Evolutionary conservation across 352 stramenopile genomes (phyloP).

Genomic region (Globisporangium radiosum): DNA sequence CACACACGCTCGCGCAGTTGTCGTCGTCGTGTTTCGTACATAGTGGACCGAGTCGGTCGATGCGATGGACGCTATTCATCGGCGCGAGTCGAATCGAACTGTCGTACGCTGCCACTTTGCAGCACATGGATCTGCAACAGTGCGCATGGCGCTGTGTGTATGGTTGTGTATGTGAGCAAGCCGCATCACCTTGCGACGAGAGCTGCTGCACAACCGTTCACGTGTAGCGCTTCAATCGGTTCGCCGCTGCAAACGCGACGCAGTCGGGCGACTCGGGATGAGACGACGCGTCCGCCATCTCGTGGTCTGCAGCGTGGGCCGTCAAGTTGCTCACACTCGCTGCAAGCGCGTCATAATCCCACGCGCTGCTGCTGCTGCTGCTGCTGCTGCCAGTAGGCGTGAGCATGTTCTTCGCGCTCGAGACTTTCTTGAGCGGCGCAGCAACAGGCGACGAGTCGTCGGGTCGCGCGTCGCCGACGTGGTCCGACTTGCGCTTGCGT

Average conservation of each 20-base stretch:
- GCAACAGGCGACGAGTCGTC: slow-evolving; percentile 2
- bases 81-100: too few species aligned
- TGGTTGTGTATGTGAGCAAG: not conserved
- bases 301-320: slow-evolving; percentile 18
- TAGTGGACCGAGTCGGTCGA: too few species aligned
- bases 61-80: too few species aligned
- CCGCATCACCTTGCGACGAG: too few species aligned
- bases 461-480: slow-evolving; percentile 36
- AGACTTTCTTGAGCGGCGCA: slow-evolving; percentile 55
- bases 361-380: slow-evolving; percentile 11
- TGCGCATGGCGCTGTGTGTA: too few species aligned
- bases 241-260: slow-evolving; percentile 11
- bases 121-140: too few species aligned
- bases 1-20: too few species aligned
- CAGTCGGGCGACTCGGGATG: slow-evolving; percentile 20
- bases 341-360: slow-evolving; percentile 6
- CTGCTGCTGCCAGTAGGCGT: slow-evolving; percentile 2
- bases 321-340: slow-evolving; percentile 5
- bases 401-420: slow-evolving; percentile 59
- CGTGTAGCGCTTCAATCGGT: slow-evolving; percentile 9
- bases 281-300: slow-evolving; percentile 36
- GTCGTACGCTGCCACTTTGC: too few species aligned
- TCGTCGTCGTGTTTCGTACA: too few species aligned
- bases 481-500: slow-evolving; percentile 69
- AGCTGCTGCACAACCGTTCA: not conserved